A percentile compares a stretch with the other conserved stretches of the same genome.
Evolutionary conservation across 2,329 filamentous ascomycete genomes (phyloP).

Genomic region (Claviceps sp.): DNA sequence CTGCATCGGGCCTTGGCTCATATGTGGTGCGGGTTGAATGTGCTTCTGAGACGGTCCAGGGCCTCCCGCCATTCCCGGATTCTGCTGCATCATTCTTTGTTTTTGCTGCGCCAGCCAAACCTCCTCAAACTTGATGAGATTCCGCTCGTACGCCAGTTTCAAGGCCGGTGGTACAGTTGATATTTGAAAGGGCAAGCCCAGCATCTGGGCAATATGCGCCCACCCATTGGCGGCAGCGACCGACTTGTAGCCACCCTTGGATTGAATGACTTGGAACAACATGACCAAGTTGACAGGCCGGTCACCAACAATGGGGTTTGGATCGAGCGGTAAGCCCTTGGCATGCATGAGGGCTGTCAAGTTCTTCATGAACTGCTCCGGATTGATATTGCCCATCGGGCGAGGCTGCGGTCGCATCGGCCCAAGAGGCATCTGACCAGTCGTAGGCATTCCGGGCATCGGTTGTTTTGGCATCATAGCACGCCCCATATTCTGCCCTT

Average conservation of each 20-base stretch:
- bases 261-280: slow-evolving; percentile 60
- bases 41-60: slow-evolving; percentile 19
- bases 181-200: slow-evolving; percentile 50
- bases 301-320: slow-evolving; percentile 59
- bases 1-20: slow-evolving; percentile 19
- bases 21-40: slow-evolving; percentile 24
- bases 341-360: slow-evolving; percentile 66
- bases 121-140: slow-evolving; percentile 65
- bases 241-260: slow-evolving; percentile 66
- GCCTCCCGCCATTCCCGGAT: slow-evolving; percentile 4
- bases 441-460: slow-evolving; percentile 31
- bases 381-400: slow-evolving; percentile 32
- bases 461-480: slow-evolving; percentile 42
- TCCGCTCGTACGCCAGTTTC: slow-evolving; percentile 60
- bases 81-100: slow-evolving; percentile 37
- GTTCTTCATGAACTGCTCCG: slow-evolving; percentile 62
- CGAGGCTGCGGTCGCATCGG: slow-evolving; percentile 37
- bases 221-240: slow-evolving; percentile 60
- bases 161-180: slow-evolving; percentile 58
- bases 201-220: slow-evolving; percentile 53
- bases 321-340: slow-evolving; percentile 60
- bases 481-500: slow-evolving; percentile 29
- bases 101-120: slow-evolving; percentile 45
- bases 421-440: slow-evolving; percentile 41
- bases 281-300: slow-evolving; percentile 61